Base-by-base conservation (phyloP, 495 filamentous ascomycete genomes). In the Bacidia rubella region DNA sequence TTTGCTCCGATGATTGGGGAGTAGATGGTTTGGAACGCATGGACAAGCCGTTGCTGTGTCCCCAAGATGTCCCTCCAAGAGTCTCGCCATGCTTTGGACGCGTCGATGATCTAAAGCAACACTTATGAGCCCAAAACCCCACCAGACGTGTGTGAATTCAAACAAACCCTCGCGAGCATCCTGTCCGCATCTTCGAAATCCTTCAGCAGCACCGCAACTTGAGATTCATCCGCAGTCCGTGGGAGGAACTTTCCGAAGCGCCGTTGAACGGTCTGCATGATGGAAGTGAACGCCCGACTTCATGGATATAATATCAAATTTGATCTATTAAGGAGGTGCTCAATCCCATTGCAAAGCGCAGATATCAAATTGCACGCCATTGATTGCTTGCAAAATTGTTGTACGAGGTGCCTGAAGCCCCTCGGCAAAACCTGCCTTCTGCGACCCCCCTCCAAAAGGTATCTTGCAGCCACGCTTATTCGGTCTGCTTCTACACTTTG, bases 121-220 rank as follows among this genome's bases (percentile, higher is more conserved):
- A 39, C 35, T 29, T 24, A 53, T 57, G 17, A 56, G 29, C 19
- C 26, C 23, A 26, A 20, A 3, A 0, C 7, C 0, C n/a, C 20
- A 0, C 20, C 23, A 22, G 20, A 15, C 7, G 12, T 10, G 27
- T 11, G 1, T 15, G 26, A 11, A 20, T 3, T 24, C 22, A 5
- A 45, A 43, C 51, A 24, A 70, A 88, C 86, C 71, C 79, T 79
- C 57, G 76, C 74, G 43, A 95, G 74, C 59, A 89, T 76, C 54
- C 78, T 81, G 64, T 95, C 86, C 1, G 82, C 85, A 62, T 92
- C 83, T 51, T 90, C 83, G 62, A 89, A 93, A 53, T 95, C 88
- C 50, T 78, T 83, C 23, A 95, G 66, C 27, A 94, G 67, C 26
- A 84, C 75, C 2, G 81, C 78, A 21, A 94, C 81, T 59, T 87